Evolutionary conservation across 208 protist genomes (phyloP).

Genomic region (Trichomonas tenax): DNA sequence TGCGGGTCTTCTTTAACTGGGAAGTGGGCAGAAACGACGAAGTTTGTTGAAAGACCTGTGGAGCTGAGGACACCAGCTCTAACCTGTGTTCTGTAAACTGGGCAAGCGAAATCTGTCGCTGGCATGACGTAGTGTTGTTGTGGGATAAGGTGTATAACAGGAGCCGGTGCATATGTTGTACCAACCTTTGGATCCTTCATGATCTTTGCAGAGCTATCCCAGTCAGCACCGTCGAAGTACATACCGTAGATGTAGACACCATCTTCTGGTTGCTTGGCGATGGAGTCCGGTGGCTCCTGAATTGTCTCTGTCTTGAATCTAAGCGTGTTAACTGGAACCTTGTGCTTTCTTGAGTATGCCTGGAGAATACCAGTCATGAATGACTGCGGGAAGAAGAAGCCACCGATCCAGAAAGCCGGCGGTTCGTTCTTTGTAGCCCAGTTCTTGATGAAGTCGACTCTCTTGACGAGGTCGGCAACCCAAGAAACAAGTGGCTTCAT

Average conservation of each 20-base stretch:
- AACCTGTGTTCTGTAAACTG: conserved; percentile 78
- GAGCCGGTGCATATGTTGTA: conserved; percentile 37
- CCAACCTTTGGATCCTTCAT: conserved; percentile 30
- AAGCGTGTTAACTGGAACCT: conserved; percentile 81
- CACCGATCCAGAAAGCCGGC: conserved; percentile 71
- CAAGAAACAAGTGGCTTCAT: conserved; percentile 83
- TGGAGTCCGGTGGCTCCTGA: conserved; percentile 30
- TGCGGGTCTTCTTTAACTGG: conserved; percentile 49
- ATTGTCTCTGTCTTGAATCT: conserved; percentile 70
- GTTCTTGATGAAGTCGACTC: conserved; percentile 70
- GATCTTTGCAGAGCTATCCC: conserved; percentile 36
- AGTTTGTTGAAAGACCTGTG: conserved; percentile 88
- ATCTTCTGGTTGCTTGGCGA: conserved; percentile 45
- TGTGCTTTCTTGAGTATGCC: conserved; percentile 68
- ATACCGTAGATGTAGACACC: conserved; percentile 87
- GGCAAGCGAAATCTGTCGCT: conserved; percentile 57
- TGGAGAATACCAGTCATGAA: conserved; percentile 91
- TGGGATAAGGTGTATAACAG: conserved; percentile 47
- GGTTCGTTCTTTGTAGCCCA: conserved; percentile 73
- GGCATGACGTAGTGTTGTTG: neutral
- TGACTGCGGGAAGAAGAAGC: conserved; percentile 91
- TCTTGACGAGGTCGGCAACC: conserved; percentile 74
- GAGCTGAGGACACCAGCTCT: conserved; percentile 74
- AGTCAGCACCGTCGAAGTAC: conserved; percentile 79
- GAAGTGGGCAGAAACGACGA: conserved; percentile 70